Conservation (phyloP, 495 filamentous ascomycete species). For the Aspergillus homomorphus region DNA sequence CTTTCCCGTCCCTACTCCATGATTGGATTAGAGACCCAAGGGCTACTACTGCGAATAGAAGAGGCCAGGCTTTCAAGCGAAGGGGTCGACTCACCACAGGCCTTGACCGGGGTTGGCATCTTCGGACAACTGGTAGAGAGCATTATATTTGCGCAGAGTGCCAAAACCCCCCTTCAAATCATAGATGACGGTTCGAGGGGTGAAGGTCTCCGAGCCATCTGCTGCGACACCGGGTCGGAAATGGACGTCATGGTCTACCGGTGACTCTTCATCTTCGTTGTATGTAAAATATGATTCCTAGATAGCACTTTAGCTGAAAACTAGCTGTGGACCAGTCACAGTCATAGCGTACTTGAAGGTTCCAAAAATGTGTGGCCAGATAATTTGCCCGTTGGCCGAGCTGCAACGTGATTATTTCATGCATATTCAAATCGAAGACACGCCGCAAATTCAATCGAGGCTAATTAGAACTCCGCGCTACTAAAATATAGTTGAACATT, state of each 20-base stretch:
- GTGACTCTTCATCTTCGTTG: conserved; percentile 59
- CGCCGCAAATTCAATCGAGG: background rate
- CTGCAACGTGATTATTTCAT: conserved; percentile 93
- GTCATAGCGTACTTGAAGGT: conserved; percentile 63
- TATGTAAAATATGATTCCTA: conserved; percentile 98
- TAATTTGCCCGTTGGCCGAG: conserved; percentile 92
- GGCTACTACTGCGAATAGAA: background rate
- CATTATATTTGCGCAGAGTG: conserved; percentile 79
- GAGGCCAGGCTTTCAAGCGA: background rate
- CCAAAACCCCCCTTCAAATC: conserved; percentile 93
- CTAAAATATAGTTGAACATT: background rate
- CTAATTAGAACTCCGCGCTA: background rate
- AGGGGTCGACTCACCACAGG: conserved; percentile 53
- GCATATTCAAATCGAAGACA: conserved; percentile 54
- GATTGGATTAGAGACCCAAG: background rate
- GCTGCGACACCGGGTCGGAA: conserved; percentile 81
- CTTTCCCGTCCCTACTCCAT: conserved; percentile 59
- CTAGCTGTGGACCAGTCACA: background rate
- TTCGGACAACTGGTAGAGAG: conserved; percentile 73
- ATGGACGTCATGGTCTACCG: conserved; percentile 86
- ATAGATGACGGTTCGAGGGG: conserved; percentile 87
- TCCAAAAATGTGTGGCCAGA: conserved; percentile 97
- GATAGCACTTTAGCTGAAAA: conserved; percentile 15
- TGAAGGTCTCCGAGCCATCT: conserved; percentile 84
- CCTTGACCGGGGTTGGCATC: conserved; percentile 47